Percentiles rank a stretch among this genome's conserved stretches.
Conservation (phyloP, 441 rosid species). For the Iberis amara region DNA sequence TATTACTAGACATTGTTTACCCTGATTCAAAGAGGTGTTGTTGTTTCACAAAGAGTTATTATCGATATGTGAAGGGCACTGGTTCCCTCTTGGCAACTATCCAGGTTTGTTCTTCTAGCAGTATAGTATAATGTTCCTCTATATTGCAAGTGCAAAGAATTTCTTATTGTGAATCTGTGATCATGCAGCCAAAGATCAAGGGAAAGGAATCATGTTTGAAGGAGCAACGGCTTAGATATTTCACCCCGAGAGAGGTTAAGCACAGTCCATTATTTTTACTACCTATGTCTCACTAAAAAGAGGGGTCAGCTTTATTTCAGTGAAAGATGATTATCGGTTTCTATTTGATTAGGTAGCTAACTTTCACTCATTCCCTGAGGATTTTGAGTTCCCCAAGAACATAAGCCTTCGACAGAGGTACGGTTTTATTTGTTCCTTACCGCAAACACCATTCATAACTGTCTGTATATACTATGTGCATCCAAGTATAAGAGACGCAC, state of each 20-base stretch:
- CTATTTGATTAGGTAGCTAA: constrained; percentile 62
- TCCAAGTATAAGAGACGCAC: background rate
- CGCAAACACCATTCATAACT: background rate
- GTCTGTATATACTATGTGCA: background rate
- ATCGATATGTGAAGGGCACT: constrained; percentile 84
- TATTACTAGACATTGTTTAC: constrained; percentile 67
- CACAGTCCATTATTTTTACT: background rate
- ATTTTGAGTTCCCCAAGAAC: constrained; percentile 61
- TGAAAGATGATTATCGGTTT: constrained; percentile 9
- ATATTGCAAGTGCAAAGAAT: background rate
- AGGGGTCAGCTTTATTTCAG: background rate
- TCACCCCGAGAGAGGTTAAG: constrained; percentile 75
- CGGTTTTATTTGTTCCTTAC: background rate
- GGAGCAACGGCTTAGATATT: constrained; percentile 77
- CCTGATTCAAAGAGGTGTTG: constrained; percentile 87
- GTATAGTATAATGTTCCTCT: background rate
- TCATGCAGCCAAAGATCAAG: constrained; percentile 50
- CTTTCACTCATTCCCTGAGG: constrained; percentile 81
- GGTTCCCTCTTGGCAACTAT: constrained; percentile 86
- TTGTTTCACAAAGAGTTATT: constrained; percentile 94
- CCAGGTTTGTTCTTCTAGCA: constrained; percentile 41
- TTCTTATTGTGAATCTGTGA: constrained; percentile 13
- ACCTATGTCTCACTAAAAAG: background rate
- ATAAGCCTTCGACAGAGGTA: constrained; percentile 78
- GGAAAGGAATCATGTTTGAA: constrained; percentile 54